Conservation (phyloP, 352 stramenopile genomes). For the Pythium plurisporium region DNA sequence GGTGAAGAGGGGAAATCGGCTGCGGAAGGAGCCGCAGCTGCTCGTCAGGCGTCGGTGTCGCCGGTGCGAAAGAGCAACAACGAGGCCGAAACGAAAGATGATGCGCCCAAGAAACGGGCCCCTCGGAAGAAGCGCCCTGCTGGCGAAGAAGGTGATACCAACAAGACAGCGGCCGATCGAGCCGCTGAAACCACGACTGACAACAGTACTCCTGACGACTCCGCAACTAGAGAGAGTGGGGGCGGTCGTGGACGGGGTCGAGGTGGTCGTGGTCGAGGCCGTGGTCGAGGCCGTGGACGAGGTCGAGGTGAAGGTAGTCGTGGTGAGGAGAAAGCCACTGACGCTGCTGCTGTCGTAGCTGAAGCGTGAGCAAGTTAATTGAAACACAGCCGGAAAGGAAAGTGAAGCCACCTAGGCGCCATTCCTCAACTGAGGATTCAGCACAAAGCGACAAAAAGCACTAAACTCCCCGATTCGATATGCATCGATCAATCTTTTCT, state of each 20-base stretch:
- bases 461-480: no score
- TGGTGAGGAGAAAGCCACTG: background rate
- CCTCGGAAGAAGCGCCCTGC: constrained; percentile 4
- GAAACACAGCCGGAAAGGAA: background rate
- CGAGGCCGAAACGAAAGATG: background rate
- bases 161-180: constrained; percentile 5
- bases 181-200: constrained; percentile 5
- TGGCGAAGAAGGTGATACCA: background rate
- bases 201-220: background rate
- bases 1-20: background rate
- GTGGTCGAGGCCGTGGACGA: constrained; percentile 28
- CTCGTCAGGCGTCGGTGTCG: background rate
- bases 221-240: no score
- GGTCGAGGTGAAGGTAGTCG: constrained; percentile 33
- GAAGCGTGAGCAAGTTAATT: background rate
- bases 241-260: constrained; percentile 13
- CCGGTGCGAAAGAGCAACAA: background rate
- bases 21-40: background rate
- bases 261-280: constrained; percentile 17
- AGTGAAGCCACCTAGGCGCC: background rate
- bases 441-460: background rate
- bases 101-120: constrained; percentile 9
- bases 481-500: no score
- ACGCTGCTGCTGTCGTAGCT: background rate
- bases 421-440: background rate